Conservation (phyloP, 2,329 filamentous ascomycete species). For the Pestalotiopsis sp. region DNA sequence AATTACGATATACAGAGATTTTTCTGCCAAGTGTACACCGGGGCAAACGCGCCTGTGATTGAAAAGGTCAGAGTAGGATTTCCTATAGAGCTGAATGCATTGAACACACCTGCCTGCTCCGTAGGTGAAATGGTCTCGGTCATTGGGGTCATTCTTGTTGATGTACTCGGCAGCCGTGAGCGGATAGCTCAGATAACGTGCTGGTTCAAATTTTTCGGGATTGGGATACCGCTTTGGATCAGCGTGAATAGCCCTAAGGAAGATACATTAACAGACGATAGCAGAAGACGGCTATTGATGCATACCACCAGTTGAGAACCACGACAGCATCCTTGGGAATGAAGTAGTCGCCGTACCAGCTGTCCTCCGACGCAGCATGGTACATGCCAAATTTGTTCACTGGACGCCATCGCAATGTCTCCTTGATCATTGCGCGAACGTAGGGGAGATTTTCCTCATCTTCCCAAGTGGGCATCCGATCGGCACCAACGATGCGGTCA, state of each 20-base stretch:
- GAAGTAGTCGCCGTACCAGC: constrained; percentile 3
- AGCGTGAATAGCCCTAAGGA: background rate
- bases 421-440: constrained; percentile 3
- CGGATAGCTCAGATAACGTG: background rate
- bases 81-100: background rate
- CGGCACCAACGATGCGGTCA: background rate
- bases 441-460: background rate
- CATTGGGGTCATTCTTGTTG: background rate
- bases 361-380: background rate
- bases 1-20: background rate
- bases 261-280: background rate
- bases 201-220: background rate
- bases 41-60: background rate
- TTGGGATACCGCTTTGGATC: background rate
- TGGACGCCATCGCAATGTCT: background rate
- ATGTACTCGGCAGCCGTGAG: background rate
- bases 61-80: background rate
- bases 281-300: background rate
- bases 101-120: background rate
- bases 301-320: constrained; percentile 5
- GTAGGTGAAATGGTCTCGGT: constrained; percentile 3
- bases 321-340: constrained; percentile 5
- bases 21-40: constrained; percentile 2
- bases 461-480: background rate
- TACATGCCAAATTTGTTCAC: background rate